phyloP scores from a whole-genome alignment of 2,329 filamentous ascomycete species.

The Lasiodiplodia sp. region DNA sequence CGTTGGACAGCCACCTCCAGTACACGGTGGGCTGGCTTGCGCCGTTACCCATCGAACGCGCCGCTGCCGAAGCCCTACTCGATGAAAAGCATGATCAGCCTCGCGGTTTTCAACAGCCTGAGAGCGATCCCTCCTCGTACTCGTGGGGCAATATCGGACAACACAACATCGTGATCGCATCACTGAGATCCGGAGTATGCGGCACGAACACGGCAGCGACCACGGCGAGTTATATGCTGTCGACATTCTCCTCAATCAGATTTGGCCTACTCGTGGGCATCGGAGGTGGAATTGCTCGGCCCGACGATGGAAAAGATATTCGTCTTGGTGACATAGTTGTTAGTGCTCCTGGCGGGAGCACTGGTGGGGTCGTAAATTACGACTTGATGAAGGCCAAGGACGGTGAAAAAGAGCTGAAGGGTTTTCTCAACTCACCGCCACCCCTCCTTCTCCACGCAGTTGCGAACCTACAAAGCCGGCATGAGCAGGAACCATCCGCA shows the following conservation, averaged over 20 bases:
- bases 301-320: neutral
- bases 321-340: neutral
- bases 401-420: neutral
- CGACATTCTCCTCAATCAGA: neutral
- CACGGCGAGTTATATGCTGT: neutral
- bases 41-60: neutral
- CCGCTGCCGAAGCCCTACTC: neutral
- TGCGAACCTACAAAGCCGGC: neutral
- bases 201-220: neutral
- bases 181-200: neutral
- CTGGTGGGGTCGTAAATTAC: neutral
- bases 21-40: neutral
- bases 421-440: constrained; percentile 23
- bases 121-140: neutral
- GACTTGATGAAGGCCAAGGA: neutral
- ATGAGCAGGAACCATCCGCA: neutral
- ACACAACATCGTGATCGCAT: constrained; percentile 6
- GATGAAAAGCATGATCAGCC: neutral
- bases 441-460: constrained; percentile 6
- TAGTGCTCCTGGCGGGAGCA: neutral
- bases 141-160: neutral
- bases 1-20: neutral
- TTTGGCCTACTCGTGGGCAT: neutral
- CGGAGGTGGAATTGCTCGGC: neutral
- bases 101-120: neutral